These are phyloP conservation scores for Candida endomychidarum DNA, from an alignment of 805 yeast genomes.

Conservation along the genomic window DNA sequence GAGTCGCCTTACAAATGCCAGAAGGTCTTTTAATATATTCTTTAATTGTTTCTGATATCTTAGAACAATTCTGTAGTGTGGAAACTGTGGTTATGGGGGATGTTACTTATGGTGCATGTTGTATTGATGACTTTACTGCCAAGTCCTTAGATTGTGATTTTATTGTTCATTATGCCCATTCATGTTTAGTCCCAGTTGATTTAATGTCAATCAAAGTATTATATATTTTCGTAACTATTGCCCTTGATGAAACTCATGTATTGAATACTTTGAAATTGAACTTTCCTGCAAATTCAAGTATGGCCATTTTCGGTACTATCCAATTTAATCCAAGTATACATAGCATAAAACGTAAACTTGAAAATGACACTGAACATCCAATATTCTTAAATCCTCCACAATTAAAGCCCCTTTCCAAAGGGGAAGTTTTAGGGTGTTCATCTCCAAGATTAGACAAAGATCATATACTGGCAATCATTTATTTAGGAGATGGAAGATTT, in stretches of 20 bases:
- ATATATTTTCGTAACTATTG: slow-evolving; percentile 93
- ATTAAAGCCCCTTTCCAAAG: slow-evolving; percentile 87
- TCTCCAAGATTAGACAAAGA: slow-evolving; percentile 73
- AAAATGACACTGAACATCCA: slow-evolving; percentile 46
- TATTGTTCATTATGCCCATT: slow-evolving; percentile 95
- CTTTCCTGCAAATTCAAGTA: slow-evolving; percentile 58
- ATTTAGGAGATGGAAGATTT: slow-evolving; percentile 94
- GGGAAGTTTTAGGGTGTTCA: slow-evolving; percentile 96
- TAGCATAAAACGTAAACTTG: slow-evolving; percentile 62
- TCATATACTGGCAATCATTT: slow-evolving; percentile 76
- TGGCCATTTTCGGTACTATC: slow-evolving; percentile 92
- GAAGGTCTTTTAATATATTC: slow-evolving; percentile 92
- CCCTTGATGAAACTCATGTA: slow-evolving; percentile 80
- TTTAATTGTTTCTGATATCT: slow-evolving; percentile 82
- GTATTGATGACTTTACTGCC: slow-evolving; percentile 96
- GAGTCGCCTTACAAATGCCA: slow-evolving; percentile 96
- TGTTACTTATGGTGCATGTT: slow-evolving; percentile 97
- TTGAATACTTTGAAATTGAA: slow-evolving; percentile 73
- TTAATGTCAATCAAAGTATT: slow-evolving; percentile 86
- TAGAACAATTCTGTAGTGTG: slow-evolving; percentile 85
- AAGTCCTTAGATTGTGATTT: slow-evolving; percentile 90
- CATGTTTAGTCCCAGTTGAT: slow-evolving; percentile 94
- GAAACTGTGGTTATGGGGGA: slow-evolving; percentile 97
- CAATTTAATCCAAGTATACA: slow-evolving; percentile 96
- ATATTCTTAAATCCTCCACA: slow-evolving; percentile 82